phyloP scores from a whole-genome alignment of 495 filamentous ascomycete species.

The Lasiosphaeria miniovina region DNA sequence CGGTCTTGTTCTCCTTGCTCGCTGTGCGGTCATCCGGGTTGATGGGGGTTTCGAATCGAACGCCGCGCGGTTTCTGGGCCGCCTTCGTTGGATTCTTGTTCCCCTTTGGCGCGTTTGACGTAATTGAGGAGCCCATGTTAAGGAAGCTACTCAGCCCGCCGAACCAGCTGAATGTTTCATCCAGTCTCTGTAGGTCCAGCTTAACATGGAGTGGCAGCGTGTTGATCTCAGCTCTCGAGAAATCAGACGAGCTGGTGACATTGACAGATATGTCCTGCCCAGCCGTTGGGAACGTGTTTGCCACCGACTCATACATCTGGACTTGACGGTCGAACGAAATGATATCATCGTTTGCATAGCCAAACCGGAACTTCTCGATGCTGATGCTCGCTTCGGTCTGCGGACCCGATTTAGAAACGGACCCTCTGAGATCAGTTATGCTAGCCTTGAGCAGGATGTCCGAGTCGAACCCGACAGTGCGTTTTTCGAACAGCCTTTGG shows the following conservation, averaged over 20 bases:
- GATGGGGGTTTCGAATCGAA: slow-evolving; percentile 66
- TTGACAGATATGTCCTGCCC: slow-evolving; percentile 66
- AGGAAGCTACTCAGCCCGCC: slow-evolving; percentile 91
- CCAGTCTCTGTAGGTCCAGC: slow-evolving; percentile 75
- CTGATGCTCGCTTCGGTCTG: slow-evolving; percentile 43
- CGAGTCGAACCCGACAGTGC: slow-evolving; percentile 29
- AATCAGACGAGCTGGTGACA: slow-evolving; percentile 48
- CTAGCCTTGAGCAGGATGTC: slow-evolving; percentile 51
- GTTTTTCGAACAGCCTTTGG: slow-evolving; percentile 34
- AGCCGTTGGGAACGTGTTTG: slow-evolving; percentile 54
- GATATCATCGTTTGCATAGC: slow-evolving; percentile 68
- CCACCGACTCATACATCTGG: slow-evolving; percentile 69
- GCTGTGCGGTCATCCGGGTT: slow-evolving; percentile 44
- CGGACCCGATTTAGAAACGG: slow-evolving; percentile 29
- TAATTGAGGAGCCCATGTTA: slow-evolving; percentile 80
- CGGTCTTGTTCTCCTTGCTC: slow-evolving; percentile 61
- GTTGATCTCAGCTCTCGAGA: slow-evolving; percentile 64
- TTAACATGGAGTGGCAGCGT: slow-evolving; percentile 76
- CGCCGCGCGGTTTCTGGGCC: slow-evolving; percentile 52
- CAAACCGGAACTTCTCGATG: slow-evolving; percentile 68
- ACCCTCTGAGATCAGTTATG: slow-evolving; percentile 44
- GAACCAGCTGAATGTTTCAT: slow-evolving; percentile 84
- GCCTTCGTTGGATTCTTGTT: slow-evolving; percentile 36
- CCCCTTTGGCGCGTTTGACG: slow-evolving; percentile 62
- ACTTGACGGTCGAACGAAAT: slow-evolving; percentile 67